Evolutionary conservation across 306 rosid genomes (phyloP).

Genomic region (cucumber (Cucumis sativus)): Cucumber_9930_V3 NC_026661.2:2072501-2073000

Average conservation of each 20-base stretch:
- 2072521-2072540: constrained; percentile 61
- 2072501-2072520: constrained; percentile 72
- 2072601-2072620: constrained; percentile 60
- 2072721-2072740: constrained; percentile 93
- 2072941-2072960: constrained; percentile 19
- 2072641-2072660: constrained; percentile 73
- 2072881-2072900: constrained; percentile 50
- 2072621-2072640: constrained; percentile 60
- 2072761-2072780: constrained; percentile 73
- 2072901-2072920: constrained; percentile 20
- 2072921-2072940: constrained; percentile 19
- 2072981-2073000: constrained; percentile 2
- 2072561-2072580: constrained; percentile 54
- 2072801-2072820: constrained; percentile 95
- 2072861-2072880: constrained; percentile 40
- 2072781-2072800: constrained; percentile 51
- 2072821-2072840: constrained; percentile 83
- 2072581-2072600: constrained; percentile 85
- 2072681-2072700: constrained; percentile 64
- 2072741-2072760: constrained; percentile 95
- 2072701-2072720: constrained; percentile 72
- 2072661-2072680: constrained; percentile 72
- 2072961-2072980: constrained; percentile 2
- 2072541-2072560: constrained; percentile 55
- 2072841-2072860: constrained; percentile 65